Evolutionary conservation across 1,284 basidiomycete genomes (phyloP).

Genomic region (Amylostereum chailletii): DNA sequence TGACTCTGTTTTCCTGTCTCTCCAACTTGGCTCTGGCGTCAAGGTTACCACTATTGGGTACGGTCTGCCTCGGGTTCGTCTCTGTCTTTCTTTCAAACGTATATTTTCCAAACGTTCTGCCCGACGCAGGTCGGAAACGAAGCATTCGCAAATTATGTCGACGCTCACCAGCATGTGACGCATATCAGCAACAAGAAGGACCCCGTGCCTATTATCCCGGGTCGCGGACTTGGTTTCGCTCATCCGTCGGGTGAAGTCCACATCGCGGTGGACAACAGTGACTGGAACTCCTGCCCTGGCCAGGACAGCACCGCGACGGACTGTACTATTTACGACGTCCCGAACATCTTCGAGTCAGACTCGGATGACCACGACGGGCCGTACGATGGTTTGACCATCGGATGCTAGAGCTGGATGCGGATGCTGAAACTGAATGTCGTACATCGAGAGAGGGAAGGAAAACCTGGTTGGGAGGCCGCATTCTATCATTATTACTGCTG

Average conservation of each 20-base stretch:
- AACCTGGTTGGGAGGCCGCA: no score
- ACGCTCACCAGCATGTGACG: slow-evolving; percentile 22
- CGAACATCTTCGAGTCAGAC: slow-evolving; percentile 37
- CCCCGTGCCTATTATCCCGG: slow-evolving; percentile 22
- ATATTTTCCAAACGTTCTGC: slow-evolving; percentile 6
- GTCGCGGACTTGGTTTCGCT: slow-evolving; percentile 19
- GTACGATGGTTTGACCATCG: slow-evolving; percentile 48
- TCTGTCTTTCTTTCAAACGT: not conserved
- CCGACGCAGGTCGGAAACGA: slow-evolving; percentile 39
- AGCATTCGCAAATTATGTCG: slow-evolving; percentile 51
- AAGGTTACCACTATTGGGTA: slow-evolving; percentile 33
- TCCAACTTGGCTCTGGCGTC: slow-evolving; percentile 29
- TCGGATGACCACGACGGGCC: slow-evolving; percentile 44
- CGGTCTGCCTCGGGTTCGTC: slow-evolving; percentile 41
- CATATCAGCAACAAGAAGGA: slow-evolving; percentile 22
- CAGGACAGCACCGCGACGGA: slow-evolving; percentile 43
- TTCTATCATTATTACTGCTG: no score
- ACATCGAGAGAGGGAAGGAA: no score
- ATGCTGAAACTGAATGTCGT: no score
- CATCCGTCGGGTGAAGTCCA: slow-evolving; percentile 23
- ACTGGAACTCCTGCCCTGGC: slow-evolving; percentile 34
- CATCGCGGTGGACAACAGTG: slow-evolving; percentile 9
- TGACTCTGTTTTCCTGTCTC: slow-evolving; percentile 36
- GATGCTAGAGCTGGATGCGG: slow-evolving; percentile 20
- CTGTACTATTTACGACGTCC: slow-evolving; percentile 50